A percentile compares a stretch with the other conserved stretches of the same genome.
Conservation (phyloP, 1,284 basidiomycete genomes). For the Irpex sp. region DNA sequence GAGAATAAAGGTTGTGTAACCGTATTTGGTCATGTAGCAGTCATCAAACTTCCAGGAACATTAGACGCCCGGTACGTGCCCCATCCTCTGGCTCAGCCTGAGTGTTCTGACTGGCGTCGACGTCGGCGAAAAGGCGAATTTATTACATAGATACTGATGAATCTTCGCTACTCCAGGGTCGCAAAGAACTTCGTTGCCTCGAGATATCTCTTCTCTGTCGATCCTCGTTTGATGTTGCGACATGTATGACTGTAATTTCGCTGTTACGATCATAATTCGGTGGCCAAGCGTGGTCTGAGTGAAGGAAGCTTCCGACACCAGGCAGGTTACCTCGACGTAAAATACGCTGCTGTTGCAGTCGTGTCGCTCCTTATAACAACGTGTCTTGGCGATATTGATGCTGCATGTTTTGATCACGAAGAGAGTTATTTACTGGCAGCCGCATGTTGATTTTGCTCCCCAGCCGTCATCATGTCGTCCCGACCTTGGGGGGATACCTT, state of each 20-base stretch:
- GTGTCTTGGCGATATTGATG: too few relatives aligned
- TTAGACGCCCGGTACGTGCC: neutral
- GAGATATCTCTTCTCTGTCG: neutral
- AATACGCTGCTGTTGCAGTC: too few relatives aligned
- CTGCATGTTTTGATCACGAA: too few relatives aligned
- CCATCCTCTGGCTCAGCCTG: too few relatives aligned
- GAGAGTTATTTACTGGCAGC: neutral
- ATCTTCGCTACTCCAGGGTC: neutral
- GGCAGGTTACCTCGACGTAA: too few relatives aligned
- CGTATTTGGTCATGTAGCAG: constrained; percentile 2
- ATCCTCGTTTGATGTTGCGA: neutral
- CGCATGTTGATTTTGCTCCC: too few relatives aligned
- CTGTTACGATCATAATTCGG: neutral
- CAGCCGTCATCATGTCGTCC: too few relatives aligned
- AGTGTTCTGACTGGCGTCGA: neutral
- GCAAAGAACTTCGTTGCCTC: neutral
- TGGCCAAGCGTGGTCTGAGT: too few relatives aligned
- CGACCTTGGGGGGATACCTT: too few relatives aligned
- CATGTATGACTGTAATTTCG: neutral
- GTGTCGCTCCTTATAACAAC: too few relatives aligned
- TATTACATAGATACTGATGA: neutral
- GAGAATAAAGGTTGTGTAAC: neutral
- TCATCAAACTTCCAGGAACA: neutral
- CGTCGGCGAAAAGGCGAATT: neutral
- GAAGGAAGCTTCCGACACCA: too few relatives aligned